Base-by-base conservation (phyloP, 2,329 filamentous ascomycete species). In the Geoglossum cookeanum region DNA sequence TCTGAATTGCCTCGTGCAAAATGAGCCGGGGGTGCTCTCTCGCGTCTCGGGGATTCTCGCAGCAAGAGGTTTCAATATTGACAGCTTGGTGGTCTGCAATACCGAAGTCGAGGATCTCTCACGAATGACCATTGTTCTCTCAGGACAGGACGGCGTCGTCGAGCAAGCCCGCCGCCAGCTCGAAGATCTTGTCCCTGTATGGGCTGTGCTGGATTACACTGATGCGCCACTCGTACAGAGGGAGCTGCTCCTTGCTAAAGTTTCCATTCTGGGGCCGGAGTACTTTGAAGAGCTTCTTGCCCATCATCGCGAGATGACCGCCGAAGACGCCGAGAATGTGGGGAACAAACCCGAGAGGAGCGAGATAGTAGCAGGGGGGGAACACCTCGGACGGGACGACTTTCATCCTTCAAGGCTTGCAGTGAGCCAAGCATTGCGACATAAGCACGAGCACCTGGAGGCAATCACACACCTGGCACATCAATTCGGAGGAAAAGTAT, bases 121-220 rank as follows among this genome's bases (percentile, higher is more conserved):
- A 37, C 89, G 92, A 68, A 98, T 98, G 92, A 98, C 92, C 58
- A 97, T 98, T 66, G 92, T 98, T 62, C 78, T 98, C 56, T 89
- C 89, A 58, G 92, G 92, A 13, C 90, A 96, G 72, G 92, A 97
- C 66, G 91, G 91, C 57, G 91, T 97, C 39, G 89, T 98, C 32
- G 92, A 98, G 77, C 92, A 98, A 74, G 92, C 92, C 58, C 82
- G 92, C 62, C 79, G 92, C 61, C 92, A 98, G 74, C 76, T 98
- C 58, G 92, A 98, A 72, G 92, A 98, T 67, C 76, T 98, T 55
- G 92, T 98, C 29, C 92, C 92, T 29, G 92, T 98, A 59, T 98
- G 92, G 92, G 92, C 92, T 56, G 92, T 98, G 37, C 75, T 98
- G 58, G 92, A 98, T 73, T 98, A 98, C 74, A 97, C 90, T 59